Evolutionary conservation across 1,284 basidiomycete genomes (phyloP).

Genomic region (Wallemia ichthyophaga): DNA sequence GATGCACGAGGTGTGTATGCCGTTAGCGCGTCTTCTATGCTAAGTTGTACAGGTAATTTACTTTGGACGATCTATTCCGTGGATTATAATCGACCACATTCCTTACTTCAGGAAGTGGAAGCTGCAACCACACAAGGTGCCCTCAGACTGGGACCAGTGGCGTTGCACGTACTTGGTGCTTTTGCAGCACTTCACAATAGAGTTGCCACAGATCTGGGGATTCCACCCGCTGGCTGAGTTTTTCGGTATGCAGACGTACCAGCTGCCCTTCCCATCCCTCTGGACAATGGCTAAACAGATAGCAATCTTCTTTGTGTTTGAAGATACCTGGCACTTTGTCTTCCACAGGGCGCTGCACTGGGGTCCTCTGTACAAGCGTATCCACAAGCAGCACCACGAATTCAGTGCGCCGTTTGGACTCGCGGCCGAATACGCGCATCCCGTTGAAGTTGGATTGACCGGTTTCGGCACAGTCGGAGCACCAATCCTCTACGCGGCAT

Average conservation of each 20-base stretch:
- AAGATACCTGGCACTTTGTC: slow-evolving; percentile 57
- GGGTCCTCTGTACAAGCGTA: slow-evolving; percentile 75
- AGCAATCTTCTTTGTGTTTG: slow-evolving; percentile 76
- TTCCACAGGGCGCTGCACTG: slow-evolving; percentile 76
- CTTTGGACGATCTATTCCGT: slow-evolving; percentile 81
- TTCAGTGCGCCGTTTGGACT: slow-evolving; percentile 91
- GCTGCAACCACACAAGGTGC: slow-evolving; percentile 56
- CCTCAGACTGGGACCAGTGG: slow-evolving; percentile 62
- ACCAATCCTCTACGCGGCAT: slow-evolving; percentile 53
- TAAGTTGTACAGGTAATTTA: slow-evolving; percentile 40
- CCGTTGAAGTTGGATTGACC: slow-evolving; percentile 18
- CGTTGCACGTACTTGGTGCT: slow-evolving; percentile 84
- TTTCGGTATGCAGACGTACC: slow-evolving; percentile 70
- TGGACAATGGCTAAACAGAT: slow-evolving; percentile 46
- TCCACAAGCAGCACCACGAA: slow-evolving; percentile 95
- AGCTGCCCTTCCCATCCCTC: slow-evolving; percentile 60
- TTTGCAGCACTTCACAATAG: slow-evolving; percentile 83
- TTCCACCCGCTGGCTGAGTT: slow-evolving; percentile 83
- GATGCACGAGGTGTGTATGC: slow-evolving; percentile 48
- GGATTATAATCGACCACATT: slow-evolving; percentile 81
- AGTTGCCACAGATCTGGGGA: slow-evolving; percentile 79
- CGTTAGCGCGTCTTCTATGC: not conserved
- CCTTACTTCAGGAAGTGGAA: slow-evolving; percentile 90
- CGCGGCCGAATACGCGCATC: slow-evolving; percentile 51
- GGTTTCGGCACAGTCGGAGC: slow-evolving; percentile 24